A percentile compares a stretch with the other conserved stretches of the same genome.
phyloP scores from a whole-genome alignment of 2,329 filamentous ascomycete genomes.

The Sclerotinia glacialis region DNA sequence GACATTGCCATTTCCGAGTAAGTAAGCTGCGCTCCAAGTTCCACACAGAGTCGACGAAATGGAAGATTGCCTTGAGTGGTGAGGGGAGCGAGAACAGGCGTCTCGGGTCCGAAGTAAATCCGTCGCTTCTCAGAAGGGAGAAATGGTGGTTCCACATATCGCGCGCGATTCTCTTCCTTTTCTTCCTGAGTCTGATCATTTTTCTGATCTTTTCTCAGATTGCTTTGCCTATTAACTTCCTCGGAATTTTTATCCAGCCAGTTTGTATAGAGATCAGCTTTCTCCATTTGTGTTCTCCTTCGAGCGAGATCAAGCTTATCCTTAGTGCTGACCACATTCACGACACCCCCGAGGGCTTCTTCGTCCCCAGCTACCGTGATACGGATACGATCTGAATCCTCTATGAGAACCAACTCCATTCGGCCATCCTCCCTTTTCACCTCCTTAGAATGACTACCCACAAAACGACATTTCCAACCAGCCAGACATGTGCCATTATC shows the following conservation, averaged over 20 bases:
- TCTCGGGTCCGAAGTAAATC: constrained; percentile 91
- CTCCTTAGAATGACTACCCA: constrained; percentile 82
- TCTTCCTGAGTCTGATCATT: constrained; percentile 43
- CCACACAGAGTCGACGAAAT: constrained; percentile 84
- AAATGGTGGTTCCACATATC: constrained; percentile 82
- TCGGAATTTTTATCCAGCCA: constrained; percentile 71
- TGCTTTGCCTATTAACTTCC: constrained; percentile 48
- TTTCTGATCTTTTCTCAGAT: constrained; percentile 44
- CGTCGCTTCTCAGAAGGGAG: constrained; percentile 89
- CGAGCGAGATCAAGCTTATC: constrained; percentile 74
- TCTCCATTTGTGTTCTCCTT: constrained; percentile 66
- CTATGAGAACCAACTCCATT: constrained; percentile 74
- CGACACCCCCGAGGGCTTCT: constrained; percentile 58
- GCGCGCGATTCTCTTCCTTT: constrained; percentile 71
- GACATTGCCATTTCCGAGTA: constrained; percentile 99
- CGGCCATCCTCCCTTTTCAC: constrained; percentile 72
- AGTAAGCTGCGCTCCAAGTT: constrained; percentile 85
- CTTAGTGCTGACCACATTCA: constrained; percentile 69
- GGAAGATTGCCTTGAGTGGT: constrained; percentile 97
- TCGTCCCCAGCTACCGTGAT: constrained; percentile 41
- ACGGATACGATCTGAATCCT: constrained; percentile 39
- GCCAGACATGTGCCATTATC: constrained; percentile 71
- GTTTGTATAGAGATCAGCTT: constrained; percentile 70
- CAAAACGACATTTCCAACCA: constrained; percentile 94
- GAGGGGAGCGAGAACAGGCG: constrained; percentile 86